Evolutionary conservation across 257 asterid species (phyloP), one percentile per base, ranked within the genome.

Genomic region (Sherardia arvensis): DNA sequence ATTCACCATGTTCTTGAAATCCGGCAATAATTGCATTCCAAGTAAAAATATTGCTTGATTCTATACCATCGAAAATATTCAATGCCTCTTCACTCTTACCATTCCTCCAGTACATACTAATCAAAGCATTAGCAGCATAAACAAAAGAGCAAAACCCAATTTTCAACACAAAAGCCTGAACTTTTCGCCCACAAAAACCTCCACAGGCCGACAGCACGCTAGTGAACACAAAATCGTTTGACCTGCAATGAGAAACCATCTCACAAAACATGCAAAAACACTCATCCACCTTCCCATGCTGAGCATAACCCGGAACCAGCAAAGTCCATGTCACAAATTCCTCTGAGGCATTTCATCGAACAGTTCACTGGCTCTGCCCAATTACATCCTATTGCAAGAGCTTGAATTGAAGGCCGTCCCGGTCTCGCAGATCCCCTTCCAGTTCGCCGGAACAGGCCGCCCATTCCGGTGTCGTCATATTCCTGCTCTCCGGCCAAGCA

Each of bases 401-500:
- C 83, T 60, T 4, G 79, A 66, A 0, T 79, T 82, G 76, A 93
- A 93, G 22, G 85, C 85, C 0, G 92, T 89, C 0, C 97, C 90
- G 0, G 72, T 21, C 68, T 89, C 87, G 17, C 97, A 93, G 14
- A 69, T 80, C 0, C 99, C 97, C 73, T 65, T 93, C 99, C 99
- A 93, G 0, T 82, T 77, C 60, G 53, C 74, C 2, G 97, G 99
- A 0, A 89, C 54, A 1, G 95, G 77, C 5, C n/a, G n/a, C 88
- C 87, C 57, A 89, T 57, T 0, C 95, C 99, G 47, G 73, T 64
- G 29, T 89, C 99, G 9, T 78, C 88, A 53, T 66, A 90, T 97
- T 90, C 77, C 82, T 88, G 75, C 94, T 84, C 58, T 90, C 99
- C 10, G 99, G 99, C 97, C 99, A 93, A 5, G 75, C 90, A 0